Percentiles rank a stretch among this genome's conserved stretches.
Evolutionary conservation across 306 rosid species (phyloP).

Genomic region (Alnus glutinosa): DNA sequence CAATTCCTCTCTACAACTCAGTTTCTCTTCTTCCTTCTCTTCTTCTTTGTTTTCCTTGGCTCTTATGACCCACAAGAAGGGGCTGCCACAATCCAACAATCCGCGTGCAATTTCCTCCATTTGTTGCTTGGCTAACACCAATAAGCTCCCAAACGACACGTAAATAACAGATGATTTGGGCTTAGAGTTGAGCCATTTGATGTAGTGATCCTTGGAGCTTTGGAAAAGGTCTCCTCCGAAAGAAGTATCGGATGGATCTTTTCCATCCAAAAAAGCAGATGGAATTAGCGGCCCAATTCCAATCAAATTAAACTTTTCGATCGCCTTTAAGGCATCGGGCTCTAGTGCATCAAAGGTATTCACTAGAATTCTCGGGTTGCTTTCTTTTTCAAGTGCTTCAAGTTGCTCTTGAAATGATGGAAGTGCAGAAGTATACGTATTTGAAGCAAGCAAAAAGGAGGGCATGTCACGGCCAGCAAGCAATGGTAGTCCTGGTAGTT

Average conservation of each 20-base stretch:
- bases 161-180: conserved; percentile 19
- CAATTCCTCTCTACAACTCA: conserved; percentile 26
- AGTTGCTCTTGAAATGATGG: conserved; percentile 13
- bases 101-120: conserved; percentile 21
- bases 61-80: conserved; percentile 31
- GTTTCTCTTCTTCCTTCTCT: conserved; percentile 8
- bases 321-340: conserved; percentile 32
- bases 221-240: conserved; percentile 44
- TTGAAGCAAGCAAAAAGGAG: conserved; percentile 23
- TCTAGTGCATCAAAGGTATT: conserved; percentile 43
- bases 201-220: not conserved
- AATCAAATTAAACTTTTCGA: conserved; percentile 13
- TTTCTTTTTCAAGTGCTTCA: conserved; percentile 5
- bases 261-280: conserved; percentile 40
- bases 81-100: conserved; percentile 9
- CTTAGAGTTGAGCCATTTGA: conserved; percentile 20
- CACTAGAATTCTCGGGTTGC: conserved; percentile 22
- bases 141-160: conserved; percentile 24
- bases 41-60: not conserved
- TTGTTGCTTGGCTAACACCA: not conserved
- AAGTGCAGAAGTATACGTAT: not conserved
- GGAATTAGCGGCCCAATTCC: conserved; percentile 67
- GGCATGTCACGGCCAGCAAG: conserved; percentile 35
- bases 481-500: conserved; percentile 22
- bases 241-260: conserved; percentile 33